phyloP scores from a whole-genome alignment of 441 rosid species.

The Populus hybrid region DNA sequence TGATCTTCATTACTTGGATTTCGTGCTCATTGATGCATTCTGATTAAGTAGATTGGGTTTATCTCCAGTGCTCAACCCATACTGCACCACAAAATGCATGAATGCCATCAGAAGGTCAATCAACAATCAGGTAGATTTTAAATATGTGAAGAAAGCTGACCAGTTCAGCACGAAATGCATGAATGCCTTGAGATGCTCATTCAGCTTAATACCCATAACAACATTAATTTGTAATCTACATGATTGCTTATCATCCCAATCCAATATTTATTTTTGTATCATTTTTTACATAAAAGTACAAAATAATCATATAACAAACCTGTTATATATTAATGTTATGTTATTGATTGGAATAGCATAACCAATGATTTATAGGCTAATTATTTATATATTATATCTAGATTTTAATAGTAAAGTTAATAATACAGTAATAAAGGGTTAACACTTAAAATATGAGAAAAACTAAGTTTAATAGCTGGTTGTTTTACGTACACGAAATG shows the following conservation, averaged over 20 bases:
- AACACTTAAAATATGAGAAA: too few relatives aligned
- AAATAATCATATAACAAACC: too few relatives aligned
- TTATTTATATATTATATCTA: too few relatives aligned
- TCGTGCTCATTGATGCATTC: slow-evolving; percentile 31
- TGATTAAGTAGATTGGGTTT: slow-evolving; percentile 21
- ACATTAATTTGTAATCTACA: too few relatives aligned
- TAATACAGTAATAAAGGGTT: too few relatives aligned
- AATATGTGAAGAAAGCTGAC: neutral
- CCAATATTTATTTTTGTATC: too few relatives aligned
- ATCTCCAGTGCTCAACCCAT: slow-evolving; percentile 38
- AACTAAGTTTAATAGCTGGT: neutral
- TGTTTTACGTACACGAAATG: neutral
- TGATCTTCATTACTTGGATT: slow-evolving; percentile 23
- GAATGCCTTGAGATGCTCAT: neutral
- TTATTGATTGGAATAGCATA: too few relatives aligned
- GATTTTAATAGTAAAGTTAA: too few relatives aligned
- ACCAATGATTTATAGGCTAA: too few relatives aligned
- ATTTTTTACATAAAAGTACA: too few relatives aligned
- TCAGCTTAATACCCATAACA: neutral
- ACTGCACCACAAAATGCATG: slow-evolving; percentile 31
- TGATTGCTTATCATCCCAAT: too few relatives aligned
- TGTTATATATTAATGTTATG: too few relatives aligned
- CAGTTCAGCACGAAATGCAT: neutral
- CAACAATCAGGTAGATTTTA: neutral
- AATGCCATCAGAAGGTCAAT: neutral